phyloP scores from a whole-genome alignment of 73 alveolate genomes.

The Symbiodinium pilosum region DNA sequence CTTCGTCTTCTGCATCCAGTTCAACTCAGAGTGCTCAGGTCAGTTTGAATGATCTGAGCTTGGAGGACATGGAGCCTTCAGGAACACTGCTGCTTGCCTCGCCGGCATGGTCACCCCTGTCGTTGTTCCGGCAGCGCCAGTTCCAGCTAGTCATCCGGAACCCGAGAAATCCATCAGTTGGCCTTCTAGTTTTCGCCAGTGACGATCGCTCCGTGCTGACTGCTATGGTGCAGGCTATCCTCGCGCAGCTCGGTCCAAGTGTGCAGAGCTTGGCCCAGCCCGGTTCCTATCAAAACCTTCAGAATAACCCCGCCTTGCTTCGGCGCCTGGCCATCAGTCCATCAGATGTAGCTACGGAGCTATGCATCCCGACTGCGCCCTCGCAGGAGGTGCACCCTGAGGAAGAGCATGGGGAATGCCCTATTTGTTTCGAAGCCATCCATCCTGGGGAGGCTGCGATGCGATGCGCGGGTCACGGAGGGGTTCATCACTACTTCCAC shows the following conservation, averaged over 20 bases:
- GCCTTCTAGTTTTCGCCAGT: constrained; percentile 30
- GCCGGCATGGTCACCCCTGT: constrained; percentile 12
- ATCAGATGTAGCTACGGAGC: constrained; percentile 22
- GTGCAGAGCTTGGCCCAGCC: constrained; percentile 8
- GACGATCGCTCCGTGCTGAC: neutral
- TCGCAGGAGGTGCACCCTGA: constrained; percentile 59
- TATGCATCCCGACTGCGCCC: constrained; percentile 63
- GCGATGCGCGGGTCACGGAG: constrained; percentile 92
- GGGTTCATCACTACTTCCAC: constrained; percentile 84
- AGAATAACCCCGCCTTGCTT: constrained; percentile 11
- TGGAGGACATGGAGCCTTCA: neutral
- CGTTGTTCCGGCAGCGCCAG: constrained; percentile 6
- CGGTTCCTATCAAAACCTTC: constrained; percentile 18
- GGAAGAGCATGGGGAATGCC: constrained; percentile 75
- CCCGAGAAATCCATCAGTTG: neutral
- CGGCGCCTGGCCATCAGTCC: constrained; percentile 10
- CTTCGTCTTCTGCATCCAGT: neutral
- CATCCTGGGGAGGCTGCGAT: constrained; percentile 76
- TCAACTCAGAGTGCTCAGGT: neutral
- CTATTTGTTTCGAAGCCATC: constrained; percentile 39
- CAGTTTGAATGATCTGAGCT: neutral
- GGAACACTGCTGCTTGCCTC: neutral
- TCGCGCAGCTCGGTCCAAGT: constrained; percentile 15
- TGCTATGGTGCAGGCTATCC: neutral
- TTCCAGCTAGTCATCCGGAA: constrained; percentile 52